These are phyloP conservation scores for Suillus cothurnatus DNA, from an alignment of 768 basidiomycete genomes.

Conservation along the genomic window DNA sequence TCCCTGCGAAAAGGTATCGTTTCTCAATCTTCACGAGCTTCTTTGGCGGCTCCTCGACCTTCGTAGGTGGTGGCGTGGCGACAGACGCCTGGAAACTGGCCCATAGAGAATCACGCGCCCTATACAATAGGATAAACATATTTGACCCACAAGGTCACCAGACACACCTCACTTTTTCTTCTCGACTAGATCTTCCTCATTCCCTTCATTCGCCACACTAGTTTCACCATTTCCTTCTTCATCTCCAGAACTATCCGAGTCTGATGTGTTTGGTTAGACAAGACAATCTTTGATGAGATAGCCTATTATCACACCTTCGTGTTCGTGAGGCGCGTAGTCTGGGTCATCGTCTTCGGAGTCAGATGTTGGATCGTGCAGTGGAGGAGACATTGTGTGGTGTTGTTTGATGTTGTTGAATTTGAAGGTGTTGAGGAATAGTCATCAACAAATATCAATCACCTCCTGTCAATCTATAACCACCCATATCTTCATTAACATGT, in stretches of 20 bases:
- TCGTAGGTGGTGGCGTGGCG: constrained; percentile 30
- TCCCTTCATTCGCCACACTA: constrained; percentile 24
- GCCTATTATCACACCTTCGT: constrained; percentile 34
- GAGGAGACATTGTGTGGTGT: constrained; percentile 19
- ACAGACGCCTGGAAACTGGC: constrained; percentile 66
- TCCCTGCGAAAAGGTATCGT: constrained; percentile 74
- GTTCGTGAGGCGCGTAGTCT: constrained; percentile 63
- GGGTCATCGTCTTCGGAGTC: constrained; percentile 67
- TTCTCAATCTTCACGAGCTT: constrained; percentile 69
- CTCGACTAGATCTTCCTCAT: constrained; percentile 39
- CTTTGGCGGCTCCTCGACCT: constrained; percentile 24
- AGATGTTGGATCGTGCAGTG: constrained; percentile 34
- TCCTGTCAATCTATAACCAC: too few species aligned
- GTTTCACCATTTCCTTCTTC: constrained; percentile 40
- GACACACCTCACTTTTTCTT: constrained; percentile 46
- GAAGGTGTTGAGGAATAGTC: constrained; percentile 19
- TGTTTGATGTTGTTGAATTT: constrained; percentile 33
- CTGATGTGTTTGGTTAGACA: constrained; percentile 21
- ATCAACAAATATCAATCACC: neutral
- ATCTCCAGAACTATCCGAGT: constrained; percentile 42
- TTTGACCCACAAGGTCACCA: constrained; percentile 5
- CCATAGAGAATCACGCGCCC: constrained; percentile 69
- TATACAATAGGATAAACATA: constrained; percentile 27
- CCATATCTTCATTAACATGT: neutral
- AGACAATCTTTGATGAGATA: constrained; percentile 2